Conservation (phyloP, 169 alveolate species). For the Besnoitia besnoiti region DNA sequence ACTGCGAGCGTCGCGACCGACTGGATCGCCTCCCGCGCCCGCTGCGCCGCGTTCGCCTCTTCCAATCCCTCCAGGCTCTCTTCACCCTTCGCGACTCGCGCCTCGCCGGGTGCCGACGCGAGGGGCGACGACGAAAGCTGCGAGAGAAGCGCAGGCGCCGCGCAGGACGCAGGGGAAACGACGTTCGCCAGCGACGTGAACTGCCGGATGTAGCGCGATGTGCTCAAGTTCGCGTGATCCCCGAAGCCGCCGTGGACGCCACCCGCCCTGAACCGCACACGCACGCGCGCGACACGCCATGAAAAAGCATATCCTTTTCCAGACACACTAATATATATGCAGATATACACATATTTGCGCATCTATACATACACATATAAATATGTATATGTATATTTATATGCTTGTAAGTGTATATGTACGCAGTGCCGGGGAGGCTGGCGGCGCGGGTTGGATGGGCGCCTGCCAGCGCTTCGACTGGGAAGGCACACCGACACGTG, state of each 20-base stretch:
- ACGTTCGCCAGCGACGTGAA: constrained; percentile 12
- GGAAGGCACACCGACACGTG: too few relatives aligned
- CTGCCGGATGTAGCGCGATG: neutral
- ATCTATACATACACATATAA: neutral
- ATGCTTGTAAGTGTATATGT: neutral
- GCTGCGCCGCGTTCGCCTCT: neutral
- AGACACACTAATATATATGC: neutral
- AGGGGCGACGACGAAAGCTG: neutral
- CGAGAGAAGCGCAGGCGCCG: neutral
- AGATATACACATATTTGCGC: neutral
- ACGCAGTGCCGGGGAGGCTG: neutral
- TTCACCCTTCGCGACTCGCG: too few relatives aligned
- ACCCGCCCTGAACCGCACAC: neutral
- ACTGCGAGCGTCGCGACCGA: neutral
- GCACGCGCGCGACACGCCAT: too few relatives aligned
- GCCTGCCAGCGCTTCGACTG: too few relatives aligned
- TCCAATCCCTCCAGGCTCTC: too few relatives aligned
- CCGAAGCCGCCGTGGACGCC: constrained; percentile 23
- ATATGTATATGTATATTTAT: neutral
- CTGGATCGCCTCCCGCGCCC: neutral
- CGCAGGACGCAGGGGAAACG: neutral
- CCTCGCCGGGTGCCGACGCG: too few relatives aligned
- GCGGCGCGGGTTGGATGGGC: too few relatives aligned
- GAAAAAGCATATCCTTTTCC: neutral
- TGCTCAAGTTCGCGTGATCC: constrained; percentile 16